These are phyloP conservation scores for Saccharomyces hybrid DNA, from an alignment of 1,139 yeast genomes.

Conservation along the genomic window DNA sequence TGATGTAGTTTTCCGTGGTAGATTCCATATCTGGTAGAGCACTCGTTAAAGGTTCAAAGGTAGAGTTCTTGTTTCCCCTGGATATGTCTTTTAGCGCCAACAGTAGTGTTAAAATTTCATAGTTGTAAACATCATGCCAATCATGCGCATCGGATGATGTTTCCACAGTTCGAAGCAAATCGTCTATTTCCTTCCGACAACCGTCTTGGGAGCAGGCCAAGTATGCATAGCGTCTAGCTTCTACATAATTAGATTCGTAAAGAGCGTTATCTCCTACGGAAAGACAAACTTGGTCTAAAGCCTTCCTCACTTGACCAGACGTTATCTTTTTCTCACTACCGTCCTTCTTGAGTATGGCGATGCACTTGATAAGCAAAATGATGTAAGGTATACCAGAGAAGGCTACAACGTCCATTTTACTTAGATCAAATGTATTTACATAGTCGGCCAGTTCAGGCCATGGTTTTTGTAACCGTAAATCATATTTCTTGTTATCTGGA, in stretches of 20 bases:
- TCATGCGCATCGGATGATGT: neutral
- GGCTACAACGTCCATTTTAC: slow-evolving; percentile 37
- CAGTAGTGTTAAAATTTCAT: slow-evolving; percentile 56
- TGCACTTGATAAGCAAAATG: slow-evolving; percentile 53
- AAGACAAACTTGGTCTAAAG: neutral
- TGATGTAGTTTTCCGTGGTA: slow-evolving; percentile 54
- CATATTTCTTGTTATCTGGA: slow-evolving; percentile 53
- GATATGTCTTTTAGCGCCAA: slow-evolving; percentile 51
- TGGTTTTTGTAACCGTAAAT: slow-evolving; percentile 62
- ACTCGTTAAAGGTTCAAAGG: slow-evolving; percentile 43
- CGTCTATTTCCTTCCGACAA: neutral
- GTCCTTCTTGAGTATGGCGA: slow-evolving; percentile 30
- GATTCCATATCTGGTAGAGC: slow-evolving; percentile 86
- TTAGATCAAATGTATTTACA: slow-evolving; percentile 46
- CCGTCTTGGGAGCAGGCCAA: slow-evolving; percentile 35
- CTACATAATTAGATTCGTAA: slow-evolving; percentile 57
- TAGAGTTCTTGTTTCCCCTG: slow-evolving; percentile 23
- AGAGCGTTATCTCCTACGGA: slow-evolving; percentile 23
- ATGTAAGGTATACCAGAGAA: slow-evolving; percentile 71
- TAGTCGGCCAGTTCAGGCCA: slow-evolving; percentile 64
- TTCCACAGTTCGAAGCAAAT: neutral
- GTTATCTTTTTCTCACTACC: neutral
- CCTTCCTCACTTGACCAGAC: neutral
- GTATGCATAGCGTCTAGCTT: slow-evolving; percentile 56
- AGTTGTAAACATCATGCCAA: slow-evolving; percentile 11